phyloP scores from a whole-genome alignment of 768 basidiomycete species.

The Kwoniella bestiolae region DNA sequence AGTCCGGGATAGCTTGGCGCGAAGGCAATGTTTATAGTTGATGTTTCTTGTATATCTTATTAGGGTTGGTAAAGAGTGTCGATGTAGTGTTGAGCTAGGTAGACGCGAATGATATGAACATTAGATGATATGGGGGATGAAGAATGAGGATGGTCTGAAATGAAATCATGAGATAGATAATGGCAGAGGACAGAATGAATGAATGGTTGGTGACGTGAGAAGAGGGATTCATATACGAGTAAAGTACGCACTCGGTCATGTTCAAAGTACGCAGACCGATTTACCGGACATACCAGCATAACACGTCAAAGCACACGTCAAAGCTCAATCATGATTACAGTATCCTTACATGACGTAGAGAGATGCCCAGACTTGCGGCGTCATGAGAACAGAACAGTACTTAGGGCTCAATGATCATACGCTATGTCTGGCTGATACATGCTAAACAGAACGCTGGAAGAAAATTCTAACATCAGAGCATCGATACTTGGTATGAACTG shows the following conservation, averaged over 20 bases:
- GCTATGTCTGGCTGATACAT: too few species aligned
- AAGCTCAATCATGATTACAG: too few species aligned
- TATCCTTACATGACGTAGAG: too few species aligned
- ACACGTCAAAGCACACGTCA: too few species aligned
- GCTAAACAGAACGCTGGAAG: not conserved
- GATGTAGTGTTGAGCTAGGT: not conserved
- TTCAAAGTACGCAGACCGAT: too few species aligned
- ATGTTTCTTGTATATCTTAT: not conserved
- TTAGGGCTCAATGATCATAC: not conserved
- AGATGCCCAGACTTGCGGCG: too few species aligned
- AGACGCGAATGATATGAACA: not conserved
- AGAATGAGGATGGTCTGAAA: not conserved
- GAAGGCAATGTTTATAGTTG: not conserved
- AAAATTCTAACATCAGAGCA: conserved; percentile 10
- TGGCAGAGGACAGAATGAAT: too few species aligned
- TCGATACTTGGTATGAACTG: not conserved
- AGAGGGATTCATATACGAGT: not conserved
- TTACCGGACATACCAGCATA: not conserved
- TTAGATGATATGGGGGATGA: not conserved
- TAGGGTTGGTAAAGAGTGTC: not conserved
- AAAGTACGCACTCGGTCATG: not conserved
- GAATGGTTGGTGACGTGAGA: not conserved
- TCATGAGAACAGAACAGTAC: too few species aligned
- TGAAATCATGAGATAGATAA: not conserved
- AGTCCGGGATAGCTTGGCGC: not conserved